A percentile compares a stretch with the other conserved stretches of the same genome.
Evolutionary conservation across 441 rosid species (phyloP).

Genomic region (California macrophylla): DNA sequence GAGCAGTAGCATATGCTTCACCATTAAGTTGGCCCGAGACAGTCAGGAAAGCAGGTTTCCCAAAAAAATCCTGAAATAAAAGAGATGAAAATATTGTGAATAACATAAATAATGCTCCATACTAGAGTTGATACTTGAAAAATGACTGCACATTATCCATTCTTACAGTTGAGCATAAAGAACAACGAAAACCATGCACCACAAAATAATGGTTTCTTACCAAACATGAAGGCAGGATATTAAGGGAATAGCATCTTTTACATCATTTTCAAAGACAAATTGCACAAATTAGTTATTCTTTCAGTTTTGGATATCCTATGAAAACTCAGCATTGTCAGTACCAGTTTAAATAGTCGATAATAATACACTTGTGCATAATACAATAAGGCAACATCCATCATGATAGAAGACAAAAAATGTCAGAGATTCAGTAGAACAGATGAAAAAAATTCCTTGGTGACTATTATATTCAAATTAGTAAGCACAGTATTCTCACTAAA

Average conservation of each 20-base stretch:
- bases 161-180: neutral
- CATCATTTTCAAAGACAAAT: neutral
- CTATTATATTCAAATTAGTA: neutral
- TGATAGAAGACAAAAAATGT: neutral
- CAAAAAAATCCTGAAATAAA: constrained; percentile 74
- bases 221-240: neutral
- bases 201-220: neutral
- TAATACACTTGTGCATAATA: neutral
- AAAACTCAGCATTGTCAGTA: neutral
- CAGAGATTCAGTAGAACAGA: neutral
- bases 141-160: neutral
- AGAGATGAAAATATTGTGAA: constrained; percentile 19
- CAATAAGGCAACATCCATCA: neutral
- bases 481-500: no score
- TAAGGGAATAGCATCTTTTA: neutral
- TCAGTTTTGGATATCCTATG: neutral
- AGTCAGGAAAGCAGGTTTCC: constrained; percentile 89
- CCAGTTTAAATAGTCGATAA: neutral
- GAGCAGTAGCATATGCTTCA: constrained; percentile 92
- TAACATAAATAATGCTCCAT: neutral
- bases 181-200: neutral
- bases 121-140: neutral
- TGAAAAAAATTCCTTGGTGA: neutral
- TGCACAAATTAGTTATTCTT: neutral
- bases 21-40: constrained; percentile 98